These are phyloP conservation scores for Chalaropsis thielavioides DNA, from an alignment of 2,329 filamentous ascomycete species.

Conservation along the genomic window DNA sequence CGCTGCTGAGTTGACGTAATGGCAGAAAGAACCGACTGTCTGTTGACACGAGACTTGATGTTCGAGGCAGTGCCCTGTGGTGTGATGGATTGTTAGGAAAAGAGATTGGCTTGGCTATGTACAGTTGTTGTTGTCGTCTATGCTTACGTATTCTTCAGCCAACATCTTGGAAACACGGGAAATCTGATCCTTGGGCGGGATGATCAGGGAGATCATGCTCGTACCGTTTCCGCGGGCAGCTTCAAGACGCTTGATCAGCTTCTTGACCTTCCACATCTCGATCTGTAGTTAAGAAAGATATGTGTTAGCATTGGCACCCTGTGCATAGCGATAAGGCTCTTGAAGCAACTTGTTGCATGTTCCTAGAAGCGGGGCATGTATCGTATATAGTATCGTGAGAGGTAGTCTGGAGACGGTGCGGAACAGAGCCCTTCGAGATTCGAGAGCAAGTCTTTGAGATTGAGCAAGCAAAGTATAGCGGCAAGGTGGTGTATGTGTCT, in stretches of 20 bases:
- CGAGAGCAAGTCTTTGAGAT: neutral
- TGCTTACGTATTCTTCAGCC: conserved; percentile 94
- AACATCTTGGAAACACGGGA: conserved; percentile 97
- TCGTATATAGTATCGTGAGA: neutral
- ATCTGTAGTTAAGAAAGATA: conserved; percentile 33
- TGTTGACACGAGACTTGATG: conserved; percentile 98
- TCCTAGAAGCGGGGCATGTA: neutral
- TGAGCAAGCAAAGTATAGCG: neutral
- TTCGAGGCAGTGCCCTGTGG: conserved; percentile 86
- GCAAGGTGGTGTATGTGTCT: neutral
- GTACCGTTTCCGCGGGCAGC: conserved; percentile 96
- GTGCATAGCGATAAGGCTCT: neutral
- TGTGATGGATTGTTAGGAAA: neutral
- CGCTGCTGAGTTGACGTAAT: conserved; percentile 99
- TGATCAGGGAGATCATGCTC: conserved; percentile 98
- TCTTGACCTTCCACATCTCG: conserved; percentile 96
- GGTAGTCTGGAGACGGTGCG: neutral
- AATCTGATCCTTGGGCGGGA: conserved; percentile 96
- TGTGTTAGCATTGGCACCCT: neutral
- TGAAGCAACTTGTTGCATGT: neutral
- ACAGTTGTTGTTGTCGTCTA: neutral
- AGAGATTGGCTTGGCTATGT: neutral
- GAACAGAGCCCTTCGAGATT: neutral
- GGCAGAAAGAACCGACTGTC: conserved; percentile 91
- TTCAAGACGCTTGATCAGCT: conserved; percentile 97